Evolutionary conservation across 2,329 filamentous ascomycete genomes (phyloP).

Genomic region (Phyllachora maydis): DNA sequence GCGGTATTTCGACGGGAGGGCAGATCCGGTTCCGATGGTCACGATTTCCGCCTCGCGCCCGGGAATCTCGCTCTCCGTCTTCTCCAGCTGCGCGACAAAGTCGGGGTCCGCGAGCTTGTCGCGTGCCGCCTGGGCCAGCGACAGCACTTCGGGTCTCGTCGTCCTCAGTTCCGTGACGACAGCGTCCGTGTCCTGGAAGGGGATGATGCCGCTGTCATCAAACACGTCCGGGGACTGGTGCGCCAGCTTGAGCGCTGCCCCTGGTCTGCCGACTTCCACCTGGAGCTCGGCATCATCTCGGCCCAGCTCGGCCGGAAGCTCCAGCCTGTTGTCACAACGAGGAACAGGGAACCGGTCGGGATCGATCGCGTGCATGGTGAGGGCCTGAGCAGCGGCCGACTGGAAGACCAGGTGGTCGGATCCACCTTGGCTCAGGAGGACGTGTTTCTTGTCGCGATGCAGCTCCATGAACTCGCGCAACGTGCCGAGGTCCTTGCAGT

Average conservation of each 20-base stretch:
- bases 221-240: conserved; percentile 22
- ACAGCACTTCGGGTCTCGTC: conserved; percentile 17
- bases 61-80: conserved; percentile 43
- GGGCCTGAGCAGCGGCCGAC: conserved; percentile 42
- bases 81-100: conserved; percentile 26
- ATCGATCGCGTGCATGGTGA: conserved; percentile 54
- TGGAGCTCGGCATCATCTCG: no score
- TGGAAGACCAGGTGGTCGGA: conserved; percentile 54
- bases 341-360: conserved; percentile 52
- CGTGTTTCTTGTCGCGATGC: conserved; percentile 36
- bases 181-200: conserved; percentile 23
- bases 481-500: neutral
- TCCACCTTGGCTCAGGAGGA: conserved; percentile 55
- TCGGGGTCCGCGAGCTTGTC: conserved; percentile 16
- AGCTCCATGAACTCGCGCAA: neutral
- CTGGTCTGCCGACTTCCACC: conserved; percentile 14
- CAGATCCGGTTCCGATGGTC: conserved; percentile 78
- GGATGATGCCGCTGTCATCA: conserved; percentile 22
- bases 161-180: conserved; percentile 17
- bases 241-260: conserved; percentile 23
- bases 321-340: conserved; percentile 34
- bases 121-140: conserved; percentile 28
- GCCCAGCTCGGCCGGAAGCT: no score
- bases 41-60: conserved; percentile 64
- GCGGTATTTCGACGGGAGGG: conserved; percentile 76